Conservation (phyloP, 2,329 filamentous ascomycete genomes). For the Helotiales sp. region DNA sequence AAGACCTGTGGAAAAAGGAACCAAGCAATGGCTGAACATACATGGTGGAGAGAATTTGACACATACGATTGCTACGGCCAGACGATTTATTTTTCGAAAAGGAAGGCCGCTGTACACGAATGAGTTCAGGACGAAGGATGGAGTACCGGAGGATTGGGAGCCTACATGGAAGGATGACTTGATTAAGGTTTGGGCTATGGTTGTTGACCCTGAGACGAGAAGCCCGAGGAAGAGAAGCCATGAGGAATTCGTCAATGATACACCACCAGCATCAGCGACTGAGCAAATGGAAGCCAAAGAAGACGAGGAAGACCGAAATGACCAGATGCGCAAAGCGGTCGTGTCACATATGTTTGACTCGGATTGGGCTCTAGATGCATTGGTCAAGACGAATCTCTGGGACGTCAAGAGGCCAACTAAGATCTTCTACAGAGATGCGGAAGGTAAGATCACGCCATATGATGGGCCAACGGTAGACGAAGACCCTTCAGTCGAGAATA, state of each 20-base stretch:
- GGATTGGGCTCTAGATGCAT: constrained; percentile 69
- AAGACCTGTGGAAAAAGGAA: constrained; percentile 25
- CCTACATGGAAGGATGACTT: constrained; percentile 76
- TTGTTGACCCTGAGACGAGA: constrained; percentile 44
- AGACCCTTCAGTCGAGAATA: constrained; percentile 52
- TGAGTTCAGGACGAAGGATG: constrained; percentile 53
- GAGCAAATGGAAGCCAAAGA: constrained; percentile 36
- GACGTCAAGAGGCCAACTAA: constrained; percentile 67
- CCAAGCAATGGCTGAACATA: constrained; percentile 54
- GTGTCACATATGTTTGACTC: constrained; percentile 81
- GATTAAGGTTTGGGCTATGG: constrained; percentile 83
- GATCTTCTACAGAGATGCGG: constrained; percentile 66
- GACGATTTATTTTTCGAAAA: constrained; percentile 83
- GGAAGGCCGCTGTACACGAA: constrained; percentile 71
- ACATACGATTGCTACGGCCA: constrained; percentile 77
- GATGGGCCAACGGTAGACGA: constrained; percentile 63
- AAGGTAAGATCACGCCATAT: constrained; percentile 69
- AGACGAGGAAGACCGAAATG: constrained; percentile 40
- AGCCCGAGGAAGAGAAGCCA: constrained; percentile 46
- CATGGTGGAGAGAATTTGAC: constrained; percentile 80
- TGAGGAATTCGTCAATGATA: constrained; percentile 44
- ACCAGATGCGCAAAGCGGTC: constrained; percentile 57
- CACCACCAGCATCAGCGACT: background rate
- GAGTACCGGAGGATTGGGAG: constrained; percentile 35
- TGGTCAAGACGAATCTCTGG: constrained; percentile 65